Evolutionary conservation across 2,329 filamentous ascomycete species (phyloP).

Genomic region (Colletotrichum costaricense): DNA sequence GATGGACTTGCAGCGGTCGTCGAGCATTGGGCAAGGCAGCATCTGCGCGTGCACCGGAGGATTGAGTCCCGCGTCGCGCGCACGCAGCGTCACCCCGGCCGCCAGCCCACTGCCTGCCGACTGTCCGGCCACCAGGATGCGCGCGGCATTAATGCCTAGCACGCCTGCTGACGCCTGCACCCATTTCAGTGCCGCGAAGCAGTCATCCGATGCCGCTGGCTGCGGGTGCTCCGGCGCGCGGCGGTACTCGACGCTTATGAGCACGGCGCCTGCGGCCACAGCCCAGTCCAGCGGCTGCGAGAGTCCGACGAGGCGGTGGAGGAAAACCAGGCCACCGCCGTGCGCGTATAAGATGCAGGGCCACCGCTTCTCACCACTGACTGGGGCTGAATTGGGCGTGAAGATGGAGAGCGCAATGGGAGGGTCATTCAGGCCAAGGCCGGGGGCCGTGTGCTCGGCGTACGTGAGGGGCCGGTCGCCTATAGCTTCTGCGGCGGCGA

Average conservation of each 20-base stretch:
- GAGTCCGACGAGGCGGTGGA: constrained; percentile 39
- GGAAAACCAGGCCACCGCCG: constrained; percentile 39
- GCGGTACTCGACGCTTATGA: constrained; percentile 42
- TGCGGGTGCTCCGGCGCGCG: constrained; percentile 41
- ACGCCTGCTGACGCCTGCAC: constrained; percentile 26
- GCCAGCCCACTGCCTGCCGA: constrained; percentile 20
- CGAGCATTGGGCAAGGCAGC: constrained; percentile 39
- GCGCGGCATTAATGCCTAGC: constrained; percentile 34
- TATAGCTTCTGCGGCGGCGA: constrained; percentile 18
- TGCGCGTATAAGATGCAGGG: constrained; percentile 38
- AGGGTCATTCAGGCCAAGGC: constrained; percentile 8
- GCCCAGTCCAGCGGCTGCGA: constrained; percentile 37
- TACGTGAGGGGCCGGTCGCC: constrained; percentile 38
- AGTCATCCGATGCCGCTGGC: constrained; percentile 38
- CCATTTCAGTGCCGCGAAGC: constrained; percentile 38
- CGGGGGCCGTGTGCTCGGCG: constrained; percentile 36
- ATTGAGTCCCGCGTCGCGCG: constrained; percentile 34
- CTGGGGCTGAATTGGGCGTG: constrained; percentile 15
- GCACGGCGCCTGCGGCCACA: constrained; percentile 35
- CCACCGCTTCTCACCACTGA: not conserved
- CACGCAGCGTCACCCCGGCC: constrained; percentile 24
- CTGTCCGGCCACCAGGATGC: constrained; percentile 36
- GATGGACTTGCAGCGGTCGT: constrained; percentile 36
- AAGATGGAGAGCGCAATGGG: constrained; percentile 38
- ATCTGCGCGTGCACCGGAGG: constrained; percentile 38